phyloP scores from a whole-genome alignment of 768 basidiomycete genomes.

The Lentinula detonsa region DNA sequence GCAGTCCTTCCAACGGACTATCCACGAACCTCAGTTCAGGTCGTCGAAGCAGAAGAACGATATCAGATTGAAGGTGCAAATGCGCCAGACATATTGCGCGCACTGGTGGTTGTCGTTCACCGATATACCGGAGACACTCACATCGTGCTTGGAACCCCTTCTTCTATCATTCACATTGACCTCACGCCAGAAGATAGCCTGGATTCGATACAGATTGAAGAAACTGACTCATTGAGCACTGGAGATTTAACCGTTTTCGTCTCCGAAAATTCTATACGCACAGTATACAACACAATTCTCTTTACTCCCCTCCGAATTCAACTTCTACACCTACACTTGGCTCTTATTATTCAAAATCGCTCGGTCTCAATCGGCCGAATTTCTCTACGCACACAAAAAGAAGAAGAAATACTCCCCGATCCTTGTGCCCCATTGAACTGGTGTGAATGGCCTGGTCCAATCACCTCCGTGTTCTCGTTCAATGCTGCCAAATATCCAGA shows the following conservation, averaged over 20 bases:
- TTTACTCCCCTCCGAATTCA: slow-evolving; percentile 80
- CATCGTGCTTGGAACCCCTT: slow-evolving; percentile 85
- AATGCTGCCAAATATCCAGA: slow-evolving; percentile 82
- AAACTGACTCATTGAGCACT: slow-evolving; percentile 69
- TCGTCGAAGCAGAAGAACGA: neutral
- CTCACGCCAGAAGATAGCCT: slow-evolving; percentile 75
- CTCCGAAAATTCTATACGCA: slow-evolving; percentile 72
- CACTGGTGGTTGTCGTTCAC: slow-evolving; percentile 87
- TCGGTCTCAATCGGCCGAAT: slow-evolving; percentile 70
- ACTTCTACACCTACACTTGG: slow-evolving; percentile 76
- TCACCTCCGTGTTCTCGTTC: slow-evolving; percentile 87
- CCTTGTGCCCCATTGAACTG: slow-evolving; percentile 88
- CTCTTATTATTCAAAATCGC: slow-evolving; percentile 64
- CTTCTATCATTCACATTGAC: slow-evolving; percentile 85
- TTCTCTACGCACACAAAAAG: slow-evolving; percentile 68
- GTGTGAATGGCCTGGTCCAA: slow-evolving; percentile 97
- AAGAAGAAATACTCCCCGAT: slow-evolving; percentile 68
- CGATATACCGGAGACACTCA: slow-evolving; percentile 95
- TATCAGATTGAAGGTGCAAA: neutral
- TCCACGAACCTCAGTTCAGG: neutral
- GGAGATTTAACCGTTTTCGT: slow-evolving; percentile 94
- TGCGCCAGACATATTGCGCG: slow-evolving; percentile 16
- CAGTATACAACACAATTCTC: slow-evolving; percentile 92
- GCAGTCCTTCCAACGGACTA: slow-evolving; percentile 2
- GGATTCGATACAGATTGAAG: slow-evolving; percentile 76